phyloP scores from a whole-genome alignment of 208 protist species.

The Leptomonas pyrrhocoris region DNA sequence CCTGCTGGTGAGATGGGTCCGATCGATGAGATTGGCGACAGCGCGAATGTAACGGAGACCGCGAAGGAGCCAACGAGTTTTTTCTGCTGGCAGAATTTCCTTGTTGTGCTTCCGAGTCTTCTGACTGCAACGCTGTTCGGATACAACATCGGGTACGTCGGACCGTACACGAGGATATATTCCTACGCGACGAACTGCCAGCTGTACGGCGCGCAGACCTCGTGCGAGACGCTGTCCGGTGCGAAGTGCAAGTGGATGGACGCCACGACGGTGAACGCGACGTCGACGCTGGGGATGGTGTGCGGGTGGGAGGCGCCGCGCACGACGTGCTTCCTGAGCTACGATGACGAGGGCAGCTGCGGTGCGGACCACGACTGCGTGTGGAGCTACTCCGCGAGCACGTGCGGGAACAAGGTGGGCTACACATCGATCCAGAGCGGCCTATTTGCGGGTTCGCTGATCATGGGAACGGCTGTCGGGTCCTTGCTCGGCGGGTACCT shows the following conservation, averaged over 20 bases:
- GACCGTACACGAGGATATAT: slow-evolving; percentile 41
- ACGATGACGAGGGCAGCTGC: slow-evolving; percentile 20
- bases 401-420: slow-evolving; percentile 31
- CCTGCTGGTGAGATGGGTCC: too few species aligned
- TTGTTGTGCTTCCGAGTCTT: slow-evolving; percentile 36
- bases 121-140: slow-evolving; percentile 39
- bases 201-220: slow-evolving; percentile 20
- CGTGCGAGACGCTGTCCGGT: slow-evolving; percentile 24
- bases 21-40: too few species aligned
- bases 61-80: too few species aligned
- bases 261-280: slow-evolving; percentile 6
- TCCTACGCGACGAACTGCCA: slow-evolving; percentile 43
- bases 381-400: slow-evolving; percentile 20
- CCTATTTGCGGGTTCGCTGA: slow-evolving; percentile 38
- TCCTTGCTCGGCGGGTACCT: slow-evolving; percentile 19
- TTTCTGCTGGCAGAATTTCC: too few species aligned
- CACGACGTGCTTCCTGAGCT: slow-evolving; percentile 22
- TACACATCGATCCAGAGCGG: slow-evolving; percentile 37
- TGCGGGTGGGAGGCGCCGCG: slow-evolving; percentile 28
- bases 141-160: slow-evolving; percentile 43
- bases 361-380: slow-evolving; percentile 21
- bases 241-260: slow-evolving; percentile 26
- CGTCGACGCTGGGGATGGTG: slow-evolving; percentile 12
- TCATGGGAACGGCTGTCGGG: slow-evolving; percentile 37
- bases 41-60: too few species aligned